A percentile compares a stretch with the other conserved stretches of the same genome.
Conservation (phyloP, 768 basidiomycete genomes). For the Russula emetica region DNA sequence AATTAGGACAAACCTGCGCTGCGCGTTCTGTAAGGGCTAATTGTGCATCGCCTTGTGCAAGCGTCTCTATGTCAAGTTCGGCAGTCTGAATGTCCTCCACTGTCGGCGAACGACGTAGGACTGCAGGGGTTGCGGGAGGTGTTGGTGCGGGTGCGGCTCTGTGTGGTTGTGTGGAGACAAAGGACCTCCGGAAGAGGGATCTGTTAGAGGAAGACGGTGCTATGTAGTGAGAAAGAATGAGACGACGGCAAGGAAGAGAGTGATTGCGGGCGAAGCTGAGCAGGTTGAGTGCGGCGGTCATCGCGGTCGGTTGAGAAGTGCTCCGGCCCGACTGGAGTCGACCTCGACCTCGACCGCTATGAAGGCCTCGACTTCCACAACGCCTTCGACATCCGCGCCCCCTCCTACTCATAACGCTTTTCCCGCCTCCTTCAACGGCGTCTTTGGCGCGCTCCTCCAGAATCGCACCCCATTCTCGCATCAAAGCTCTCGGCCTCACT, state of each 20-base stretch:
- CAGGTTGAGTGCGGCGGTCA: neutral
- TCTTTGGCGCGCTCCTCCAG: conserved; percentile 67
- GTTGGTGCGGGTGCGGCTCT: conserved; percentile 10
- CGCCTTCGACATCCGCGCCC: conserved; percentile 33
- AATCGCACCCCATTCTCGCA: conserved; percentile 91
- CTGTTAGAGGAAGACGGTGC: neutral
- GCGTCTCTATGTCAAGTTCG: conserved; percentile 59
- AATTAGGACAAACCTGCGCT: conserved; percentile 52
- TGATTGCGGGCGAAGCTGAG: neutral
- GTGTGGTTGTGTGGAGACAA: conserved; percentile 12
- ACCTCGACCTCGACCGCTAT: conserved; percentile 18
- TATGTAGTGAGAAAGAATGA: neutral
- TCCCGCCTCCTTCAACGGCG: conserved; percentile 58
- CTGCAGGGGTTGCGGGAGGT: conserved; percentile 28
- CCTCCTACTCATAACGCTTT: conserved; percentile 64
- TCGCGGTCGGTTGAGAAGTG: neutral
- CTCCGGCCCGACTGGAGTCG: neutral
- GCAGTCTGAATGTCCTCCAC: conserved; percentile 50
- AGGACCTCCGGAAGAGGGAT: neutral
- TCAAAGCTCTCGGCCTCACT: conserved; percentile 89
- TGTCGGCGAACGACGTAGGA: conserved; percentile 37
- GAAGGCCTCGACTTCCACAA: conserved; percentile 25
- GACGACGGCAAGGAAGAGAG: neutral
- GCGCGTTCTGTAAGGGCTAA: conserved; percentile 68
- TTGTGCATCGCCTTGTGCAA: conserved; percentile 50